Base-by-base conservation (phyloP, 2,329 filamentous ascomycete species). In the Coniella lustricola region DNA sequence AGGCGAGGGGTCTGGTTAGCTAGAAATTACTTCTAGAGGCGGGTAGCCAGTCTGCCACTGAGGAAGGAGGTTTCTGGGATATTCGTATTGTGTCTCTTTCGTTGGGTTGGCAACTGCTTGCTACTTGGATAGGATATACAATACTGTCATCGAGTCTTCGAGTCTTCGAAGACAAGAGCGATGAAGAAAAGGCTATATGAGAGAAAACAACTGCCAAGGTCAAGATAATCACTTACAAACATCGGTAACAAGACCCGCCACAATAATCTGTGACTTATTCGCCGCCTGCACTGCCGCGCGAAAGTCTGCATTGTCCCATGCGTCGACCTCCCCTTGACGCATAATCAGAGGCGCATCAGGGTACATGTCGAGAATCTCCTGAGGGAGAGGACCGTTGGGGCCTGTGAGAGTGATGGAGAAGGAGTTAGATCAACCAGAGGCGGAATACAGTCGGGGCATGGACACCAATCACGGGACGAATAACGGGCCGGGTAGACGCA, bases 241-340 rank as follows among this genome's bases (percentile, higher is more conserved):
- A 62, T 90, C 85, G 0, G 85, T 89, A 2, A 79, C 75, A 57
- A 89, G 87, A 7, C 85, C 84, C 3, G 72, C 84, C 14, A 90
- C 64, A 59, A 90, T 85, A 57, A 90, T 69, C 62, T 90, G 86
- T 25, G 73, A 80, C 62, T 80, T 82, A 50, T 77, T 77, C 3
- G 82, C 77, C 2, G 82, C 82, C 54, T 73, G 67, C 52, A 90
- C 73, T 2, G 85, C 84, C 2, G 70, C 70, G 32, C 75, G 75
- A 69, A 90, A 88, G 0, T 85, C 77, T 3, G 73, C 56, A 57
- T 87, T 88, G 60, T 90, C 86, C 85, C 84, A 88, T 3, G 85
- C 85, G 60, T 88, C 77, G 58, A 90, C 84, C 60, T 90, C 82
- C 34, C 85, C 85, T 52, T 83, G 74, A 32, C 85, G 79, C 56